Evolutionary conservation across 2,329 filamentous ascomycete genomes (phyloP).

Genomic region (Fusarium sp.): DNA sequence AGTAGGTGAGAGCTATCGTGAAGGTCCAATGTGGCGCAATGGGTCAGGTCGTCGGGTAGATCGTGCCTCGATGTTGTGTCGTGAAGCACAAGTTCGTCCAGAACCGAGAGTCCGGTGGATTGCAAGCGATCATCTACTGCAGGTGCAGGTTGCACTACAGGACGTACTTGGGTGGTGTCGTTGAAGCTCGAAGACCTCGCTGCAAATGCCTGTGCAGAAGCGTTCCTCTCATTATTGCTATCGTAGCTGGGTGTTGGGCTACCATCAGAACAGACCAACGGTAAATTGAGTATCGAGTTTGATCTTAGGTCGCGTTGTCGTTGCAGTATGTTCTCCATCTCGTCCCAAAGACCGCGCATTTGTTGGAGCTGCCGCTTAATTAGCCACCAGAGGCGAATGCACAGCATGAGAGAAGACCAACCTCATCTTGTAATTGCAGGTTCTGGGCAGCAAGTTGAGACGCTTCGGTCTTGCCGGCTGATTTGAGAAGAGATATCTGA

Average conservation of each 20-base stretch:
- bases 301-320: background rate
- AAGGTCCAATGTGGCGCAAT: background rate
- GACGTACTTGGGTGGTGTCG: too few relatives aligned
- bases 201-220: background rate
- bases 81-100: background rate
- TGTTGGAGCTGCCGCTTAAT: background rate
- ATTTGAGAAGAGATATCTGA: background rate
- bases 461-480: background rate
- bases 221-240: background rate
- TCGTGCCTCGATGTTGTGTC: background rate
- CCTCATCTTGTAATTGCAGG: constrained; percentile 1
- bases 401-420: background rate
- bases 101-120: background rate
- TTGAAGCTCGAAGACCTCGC: background rate
- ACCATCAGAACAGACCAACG: background rate
- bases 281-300: background rate
- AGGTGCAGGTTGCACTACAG: background rate
- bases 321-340: constrained; percentile 1
- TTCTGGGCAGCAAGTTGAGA: constrained; percentile 4
- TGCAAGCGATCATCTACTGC: accelerated
- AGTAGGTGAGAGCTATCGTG: background rate
- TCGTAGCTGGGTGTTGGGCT: background rate
- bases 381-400: background rate
- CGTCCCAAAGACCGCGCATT: background rate
- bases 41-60: background rate